Evolutionary conservation across 2,329 filamentous ascomycete genomes (phyloP).

Genomic region (Xenoacremonium recifei): DNA sequence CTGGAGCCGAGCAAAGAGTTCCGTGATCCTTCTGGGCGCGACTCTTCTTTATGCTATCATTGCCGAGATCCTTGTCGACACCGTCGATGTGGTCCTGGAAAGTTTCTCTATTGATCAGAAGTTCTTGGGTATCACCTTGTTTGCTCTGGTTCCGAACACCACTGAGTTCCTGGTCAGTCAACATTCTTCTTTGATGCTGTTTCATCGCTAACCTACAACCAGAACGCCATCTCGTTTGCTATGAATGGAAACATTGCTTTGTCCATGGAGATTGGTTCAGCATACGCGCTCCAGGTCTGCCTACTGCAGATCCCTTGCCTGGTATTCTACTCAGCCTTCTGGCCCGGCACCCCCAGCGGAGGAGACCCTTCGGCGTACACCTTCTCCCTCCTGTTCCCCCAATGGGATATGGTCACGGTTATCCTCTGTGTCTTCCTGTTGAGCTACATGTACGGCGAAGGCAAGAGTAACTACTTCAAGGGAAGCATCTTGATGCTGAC

Average conservation of each 20-base stretch:
- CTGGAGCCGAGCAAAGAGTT: slow-evolving; percentile 90
- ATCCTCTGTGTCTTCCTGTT: slow-evolving; percentile 95
- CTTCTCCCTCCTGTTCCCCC: slow-evolving; percentile 89
- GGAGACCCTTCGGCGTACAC: slow-evolving; percentile 55
- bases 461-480: slow-evolving; percentile 99
- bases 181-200: slow-evolving; percentile 4
- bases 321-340: slow-evolving; percentile 84
- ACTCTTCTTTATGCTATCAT: slow-evolving; percentile 95
- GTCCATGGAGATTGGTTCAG: slow-evolving; percentile 98
- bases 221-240: slow-evolving; percentile 98
- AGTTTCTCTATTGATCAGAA: slow-evolving; percentile 94
- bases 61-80: slow-evolving; percentile 94
- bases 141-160: slow-evolving; percentile 95
- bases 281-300: slow-evolving; percentile 94
- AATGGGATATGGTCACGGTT: slow-evolving; percentile 98
- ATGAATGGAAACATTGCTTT: slow-evolving; percentile 99
- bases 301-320: slow-evolving; percentile 90
- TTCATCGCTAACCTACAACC: slow-evolving; percentile 4
- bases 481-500: slow-evolving; percentile 91
- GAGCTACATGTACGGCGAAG: slow-evolving; percentile 96
- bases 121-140: slow-evolving; percentile 93
- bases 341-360: slow-evolving; percentile 44
- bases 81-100: slow-evolving; percentile 91
- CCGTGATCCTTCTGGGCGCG: slow-evolving; percentile 82
- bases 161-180: slow-evolving; percentile 85